A percentile compares a stretch with the other conserved stretches of the same genome.
These are phyloP conservation scores for Aspergillus alliaceus DNA, from an alignment of 2,329 filamentous ascomycete genomes.

Conservation along the genomic window DNA sequence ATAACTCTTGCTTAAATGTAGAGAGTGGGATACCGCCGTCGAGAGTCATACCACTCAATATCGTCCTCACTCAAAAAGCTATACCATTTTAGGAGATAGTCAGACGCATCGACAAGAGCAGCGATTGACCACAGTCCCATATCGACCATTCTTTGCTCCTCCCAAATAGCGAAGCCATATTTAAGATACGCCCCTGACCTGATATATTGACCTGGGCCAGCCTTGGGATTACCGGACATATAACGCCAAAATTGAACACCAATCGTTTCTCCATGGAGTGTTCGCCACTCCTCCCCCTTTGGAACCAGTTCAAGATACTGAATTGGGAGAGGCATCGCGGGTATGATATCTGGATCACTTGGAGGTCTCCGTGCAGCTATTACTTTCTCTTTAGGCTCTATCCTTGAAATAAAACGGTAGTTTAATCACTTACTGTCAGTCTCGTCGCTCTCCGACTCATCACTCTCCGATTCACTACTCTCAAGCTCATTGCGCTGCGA, in stretches of 20 bases:
- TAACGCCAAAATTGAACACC: not conserved
- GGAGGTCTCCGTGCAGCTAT: not conserved
- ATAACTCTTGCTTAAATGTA: too few species aligned
- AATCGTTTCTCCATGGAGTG: not conserved
- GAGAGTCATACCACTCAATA: not conserved
- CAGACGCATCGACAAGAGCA: not conserved
- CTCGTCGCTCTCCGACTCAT: not conserved
- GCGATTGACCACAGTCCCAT: not conserved
- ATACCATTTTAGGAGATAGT: not conserved
- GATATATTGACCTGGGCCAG: not conserved
- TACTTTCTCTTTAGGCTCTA: not conserved
- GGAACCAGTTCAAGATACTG: not conserved
- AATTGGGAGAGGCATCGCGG: not conserved
- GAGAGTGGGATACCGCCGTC: too few species aligned
- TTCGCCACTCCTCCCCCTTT: not conserved
- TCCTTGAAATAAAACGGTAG: too few species aligned
- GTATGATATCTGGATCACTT: not conserved
- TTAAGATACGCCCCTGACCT: not conserved
- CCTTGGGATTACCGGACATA: not conserved
- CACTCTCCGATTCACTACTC: not conserved
- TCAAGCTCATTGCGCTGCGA: not conserved
- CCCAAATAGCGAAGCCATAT: constrained; percentile 3
- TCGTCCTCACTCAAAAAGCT: not conserved
- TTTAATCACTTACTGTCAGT: rapidly evolving
- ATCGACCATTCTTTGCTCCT: not conserved